Conservation (phyloP, 1,139 yeast genomes). For the Kurtzmaniella quercitrusa region DNA sequence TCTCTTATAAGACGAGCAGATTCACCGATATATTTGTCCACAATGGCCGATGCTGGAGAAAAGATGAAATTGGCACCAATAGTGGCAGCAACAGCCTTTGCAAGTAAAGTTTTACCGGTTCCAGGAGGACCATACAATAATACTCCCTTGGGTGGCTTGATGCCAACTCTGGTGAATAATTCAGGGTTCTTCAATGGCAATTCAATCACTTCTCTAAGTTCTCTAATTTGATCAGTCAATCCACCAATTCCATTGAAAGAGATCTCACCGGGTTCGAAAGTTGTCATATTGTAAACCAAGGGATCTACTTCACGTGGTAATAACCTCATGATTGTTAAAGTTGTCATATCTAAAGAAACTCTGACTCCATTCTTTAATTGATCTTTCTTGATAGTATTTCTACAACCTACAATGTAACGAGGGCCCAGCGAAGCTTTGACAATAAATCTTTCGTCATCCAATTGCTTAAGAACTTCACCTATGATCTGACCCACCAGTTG, state of each 20-base stretch:
- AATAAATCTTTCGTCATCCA: slow-evolving; percentile 91
- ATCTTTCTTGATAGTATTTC: slow-evolving; percentile 85
- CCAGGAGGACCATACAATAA: slow-evolving; percentile 99
- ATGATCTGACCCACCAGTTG: slow-evolving; percentile 97
- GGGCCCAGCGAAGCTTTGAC: slow-evolving; percentile 98
- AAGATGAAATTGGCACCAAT: slow-evolving; percentile 97
- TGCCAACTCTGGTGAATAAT: slow-evolving; percentile 90
- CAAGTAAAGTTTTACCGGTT: slow-evolving; percentile 92
- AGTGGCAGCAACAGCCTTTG: slow-evolving; percentile 98
- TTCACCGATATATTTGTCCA: slow-evolving; percentile 98
- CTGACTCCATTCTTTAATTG: slow-evolving; percentile 89
- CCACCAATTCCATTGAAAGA: slow-evolving; percentile 98
- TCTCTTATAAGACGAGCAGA: slow-evolving; percentile 95
- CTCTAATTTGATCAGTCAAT: slow-evolving; percentile 90
- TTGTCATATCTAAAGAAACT: slow-evolving; percentile 96
- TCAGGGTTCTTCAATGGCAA: slow-evolving; percentile 97
- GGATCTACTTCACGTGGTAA: slow-evolving; percentile 99
- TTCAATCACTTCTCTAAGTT: slow-evolving; percentile 95
- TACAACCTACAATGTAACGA: slow-evolving; percentile 94
- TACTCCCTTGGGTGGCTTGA: slow-evolving; percentile 98
- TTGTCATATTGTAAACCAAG: slow-evolving; percentile 95
- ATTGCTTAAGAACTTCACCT: slow-evolving; percentile 94
- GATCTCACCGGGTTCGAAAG: slow-evolving; percentile 94
- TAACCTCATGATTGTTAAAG: slow-evolving; percentile 95
- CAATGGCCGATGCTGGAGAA: slow-evolving; percentile 97